Evolutionary conservation across 1,284 basidiomycete genomes (phyloP).

Genomic region (Microbotryum saponariae): DNA sequence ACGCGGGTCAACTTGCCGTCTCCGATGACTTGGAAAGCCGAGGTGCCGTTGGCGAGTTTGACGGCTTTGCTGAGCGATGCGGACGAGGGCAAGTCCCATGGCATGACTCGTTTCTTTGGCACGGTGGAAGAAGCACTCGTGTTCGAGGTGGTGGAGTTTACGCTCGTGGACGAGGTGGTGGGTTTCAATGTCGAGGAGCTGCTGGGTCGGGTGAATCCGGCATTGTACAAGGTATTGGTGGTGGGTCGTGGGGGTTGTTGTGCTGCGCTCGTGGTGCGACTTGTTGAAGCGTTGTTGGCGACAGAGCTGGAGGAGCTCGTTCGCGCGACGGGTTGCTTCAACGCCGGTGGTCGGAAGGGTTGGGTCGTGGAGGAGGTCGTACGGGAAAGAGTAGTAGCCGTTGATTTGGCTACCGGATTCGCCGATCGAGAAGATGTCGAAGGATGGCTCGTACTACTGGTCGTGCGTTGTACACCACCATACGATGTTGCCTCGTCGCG

Average conservation of each 20-base stretch:
- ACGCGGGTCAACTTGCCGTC: conserved; percentile 12
- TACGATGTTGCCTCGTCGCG: neutral
- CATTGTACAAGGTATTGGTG: conserved; percentile 10
- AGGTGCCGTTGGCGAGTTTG: conserved; percentile 7
- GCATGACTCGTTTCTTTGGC: conserved; percentile 20
- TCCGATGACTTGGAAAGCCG: neutral
- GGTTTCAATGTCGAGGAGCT: neutral
- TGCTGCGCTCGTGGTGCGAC: neutral
- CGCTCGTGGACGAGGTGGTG: neutral
- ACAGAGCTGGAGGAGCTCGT: neutral
- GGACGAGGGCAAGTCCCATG: conserved; percentile 15
- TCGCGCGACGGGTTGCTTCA: neutral
- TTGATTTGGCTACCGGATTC: too few relatives aligned
- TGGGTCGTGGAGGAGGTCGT: neutral
- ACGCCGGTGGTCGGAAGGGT: neutral
- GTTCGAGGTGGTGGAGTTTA: neutral
- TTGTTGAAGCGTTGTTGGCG: neutral
- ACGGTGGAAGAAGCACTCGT: neutral
- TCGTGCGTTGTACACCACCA: neutral
- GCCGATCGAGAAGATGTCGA: too few relatives aligned
- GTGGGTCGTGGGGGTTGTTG: neutral
- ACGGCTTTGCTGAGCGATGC: conserved; percentile 12
- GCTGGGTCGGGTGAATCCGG: neutral
- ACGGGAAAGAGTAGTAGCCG: too few relatives aligned
- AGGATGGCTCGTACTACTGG: too few relatives aligned